These are phyloP conservation scores for Pestalotiopsis sp. DNA, from an alignment of 2,329 filamentous ascomycete genomes.

Conservation along the genomic window DNA sequence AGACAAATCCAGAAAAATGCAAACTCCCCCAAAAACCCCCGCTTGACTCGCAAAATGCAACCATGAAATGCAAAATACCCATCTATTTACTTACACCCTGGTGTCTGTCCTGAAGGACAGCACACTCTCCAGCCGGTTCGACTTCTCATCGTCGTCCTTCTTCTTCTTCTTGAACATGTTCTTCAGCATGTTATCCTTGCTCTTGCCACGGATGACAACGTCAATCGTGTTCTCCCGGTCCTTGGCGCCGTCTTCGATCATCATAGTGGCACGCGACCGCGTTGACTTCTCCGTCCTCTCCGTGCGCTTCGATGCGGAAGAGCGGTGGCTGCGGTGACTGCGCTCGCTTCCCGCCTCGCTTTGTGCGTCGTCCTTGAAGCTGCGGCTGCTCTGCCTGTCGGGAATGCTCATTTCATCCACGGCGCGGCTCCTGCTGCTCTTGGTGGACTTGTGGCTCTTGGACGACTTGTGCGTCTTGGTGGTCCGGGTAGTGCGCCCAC, in stretches of 20 bases:
- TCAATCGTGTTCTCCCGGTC: slow-evolving; percentile 39
- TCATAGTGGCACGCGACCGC: slow-evolving; percentile 15
- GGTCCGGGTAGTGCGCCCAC: slow-evolving; percentile 31
- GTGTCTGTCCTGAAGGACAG: not conserved
- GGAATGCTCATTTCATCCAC: slow-evolving; percentile 9
- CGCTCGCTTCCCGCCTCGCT: slow-evolving; percentile 40
- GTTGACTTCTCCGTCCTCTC: slow-evolving; percentile 33
- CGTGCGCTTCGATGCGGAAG: slow-evolving; percentile 35
- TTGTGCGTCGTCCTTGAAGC: slow-evolving; percentile 23
- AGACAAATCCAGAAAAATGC: not conserved
- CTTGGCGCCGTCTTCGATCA: slow-evolving; percentile 37
- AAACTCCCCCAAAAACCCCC: not conserved
- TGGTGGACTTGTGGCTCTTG: slow-evolving; percentile 29
- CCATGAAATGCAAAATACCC: not conserved
- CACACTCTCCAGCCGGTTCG: slow-evolving; percentile 7
- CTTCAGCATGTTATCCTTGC: slow-evolving; percentile 59
- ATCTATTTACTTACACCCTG: not conserved
- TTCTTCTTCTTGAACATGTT: slow-evolving; percentile 61
- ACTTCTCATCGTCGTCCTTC: slow-evolving; percentile 27
- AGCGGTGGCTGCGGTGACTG: slow-evolving; percentile 33
- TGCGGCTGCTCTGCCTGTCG: slow-evolving; percentile 30
- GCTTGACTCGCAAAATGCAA: not conserved
- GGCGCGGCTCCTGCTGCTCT: slow-evolving; percentile 8
- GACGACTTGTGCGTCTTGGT: slow-evolving; percentile 31
- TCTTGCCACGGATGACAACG: slow-evolving; percentile 44